Base-by-base conservation (phyloP, 2,329 filamentous ascomycete species). In the Aureobasidium vineae region DNA sequence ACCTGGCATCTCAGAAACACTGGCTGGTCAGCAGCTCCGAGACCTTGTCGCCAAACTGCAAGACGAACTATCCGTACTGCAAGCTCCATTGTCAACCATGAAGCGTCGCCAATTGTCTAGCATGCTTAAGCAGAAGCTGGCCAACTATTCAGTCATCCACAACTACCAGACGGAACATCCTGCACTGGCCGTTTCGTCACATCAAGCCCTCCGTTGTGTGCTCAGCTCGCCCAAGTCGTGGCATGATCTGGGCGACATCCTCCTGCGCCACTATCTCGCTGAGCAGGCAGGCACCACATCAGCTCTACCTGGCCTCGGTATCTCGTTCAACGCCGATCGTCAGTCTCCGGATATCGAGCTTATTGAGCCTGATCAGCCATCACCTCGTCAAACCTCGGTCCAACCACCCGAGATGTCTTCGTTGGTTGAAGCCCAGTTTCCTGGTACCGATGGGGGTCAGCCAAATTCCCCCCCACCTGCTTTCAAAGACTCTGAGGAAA, bases 1-100 rank as follows among this genome's bases (percentile, higher is more conserved):
- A n/a, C 80, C 86, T n/a, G 85, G 85, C 1, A 73, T 87, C 23
- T 83, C 86, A 64, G 82, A 85, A 70, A 79, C 79, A 5, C 81
- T 85, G 65, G 84, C 84, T 3, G 77, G 79, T 28, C 81, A 84
- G 67, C 80, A 83, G 60, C 74, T 87, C 41, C 77, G 79, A 28
- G 74, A 79, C 59, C 77, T 86, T 1, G 75, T 87, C 2, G 72
- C 73, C 26, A 77, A 79, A 31, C 73, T 88, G 3, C 77, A 84
- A 65, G 86, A 89, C 73, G 79, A 79, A 49, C 74, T 88, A 16
- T 86, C 85, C 11, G 73, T 83, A 28, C 75, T 80, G 47, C 83
- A 85, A 70, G 74, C 80, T 5, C 83, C 84, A 3, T 71, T 82
- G 3, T 81, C 81, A 47, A 77, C 78, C 31, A 79, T 81, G 68